Evolutionary conservation across 2,329 filamentous ascomycete species (phyloP).

Genomic region (Aspergillus arachidicola): DNA sequence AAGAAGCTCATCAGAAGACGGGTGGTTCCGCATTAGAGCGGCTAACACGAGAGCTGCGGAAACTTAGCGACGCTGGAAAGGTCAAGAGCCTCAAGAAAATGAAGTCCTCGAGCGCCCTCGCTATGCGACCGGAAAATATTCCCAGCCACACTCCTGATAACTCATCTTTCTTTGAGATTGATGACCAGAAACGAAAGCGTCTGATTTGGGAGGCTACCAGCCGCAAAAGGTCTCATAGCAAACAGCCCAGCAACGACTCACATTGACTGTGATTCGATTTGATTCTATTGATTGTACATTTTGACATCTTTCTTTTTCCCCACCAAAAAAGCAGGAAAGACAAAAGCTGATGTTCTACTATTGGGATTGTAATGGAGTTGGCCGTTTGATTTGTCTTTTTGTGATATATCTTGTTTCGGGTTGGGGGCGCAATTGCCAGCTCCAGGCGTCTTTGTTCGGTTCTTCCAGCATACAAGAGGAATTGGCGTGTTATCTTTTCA

Average conservation of each 20-base stretch:
- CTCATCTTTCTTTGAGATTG: constrained; percentile 50
- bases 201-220: constrained; percentile 51
- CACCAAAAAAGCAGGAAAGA: constrained; percentile 10
- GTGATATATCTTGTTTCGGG: constrained; percentile 1
- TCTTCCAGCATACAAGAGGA: not conserved
- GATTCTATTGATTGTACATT: constrained; percentile 8
- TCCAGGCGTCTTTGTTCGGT: constrained; percentile 1
- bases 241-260: constrained; percentile 24
- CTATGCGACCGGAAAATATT: constrained; percentile 41
- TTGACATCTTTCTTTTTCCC: not conserved
- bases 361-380: constrained; percentile 12
- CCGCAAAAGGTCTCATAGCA: constrained; percentile 35
- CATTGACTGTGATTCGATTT: constrained; percentile 11
- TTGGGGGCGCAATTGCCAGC: constrained; percentile 1
- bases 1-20: constrained; percentile 26
- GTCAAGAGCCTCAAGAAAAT: constrained; percentile 46
- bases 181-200: constrained; percentile 52
- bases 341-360: constrained; percentile 10
- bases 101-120: constrained; percentile 57
- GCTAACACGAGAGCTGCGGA: constrained; percentile 61
- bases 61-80: constrained; percentile 36
- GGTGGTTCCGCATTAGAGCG: constrained; percentile 59
- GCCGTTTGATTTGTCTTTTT: constrained; percentile 4
- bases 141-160: constrained; percentile 36
- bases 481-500: not conserved